Base-by-base conservation (phyloP, 306 rosid species). In the Prunus mume region DNA sequence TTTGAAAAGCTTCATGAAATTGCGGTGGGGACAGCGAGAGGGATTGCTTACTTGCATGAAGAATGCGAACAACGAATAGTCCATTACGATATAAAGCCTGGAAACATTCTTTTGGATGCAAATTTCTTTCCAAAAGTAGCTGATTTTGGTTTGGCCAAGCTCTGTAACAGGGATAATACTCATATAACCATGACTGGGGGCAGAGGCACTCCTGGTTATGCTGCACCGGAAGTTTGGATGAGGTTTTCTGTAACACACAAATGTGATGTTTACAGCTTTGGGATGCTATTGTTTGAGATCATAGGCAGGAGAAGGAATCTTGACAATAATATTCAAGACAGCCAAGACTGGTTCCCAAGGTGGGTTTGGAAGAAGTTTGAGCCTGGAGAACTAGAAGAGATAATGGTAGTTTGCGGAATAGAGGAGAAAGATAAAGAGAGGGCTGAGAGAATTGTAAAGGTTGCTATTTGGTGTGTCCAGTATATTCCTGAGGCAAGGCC, bases 21-120 rank as follows among this genome's bases (percentile, higher is more conserved):
- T 58, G 84, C 87, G 0, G 24, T 88, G 9, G 87, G 87, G 9
- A 84, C 90, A 3, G 88, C 90, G 0, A 72, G 72, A 65, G 90
- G 85, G 8, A 70, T 86, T 3, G 80, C 90, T 0, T 86, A 86
- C 28, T 74, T 83, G 63, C 90, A 83, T 28, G 92, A 84, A 68
- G 79, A 65, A 57, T 84, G 90, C 9, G 71, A 80, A 41, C 88
- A 86, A 0, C 78, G 81, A 69, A 86, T 88, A 64, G 61, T 88
- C 54, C 90, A 86, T 51, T 86, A 86, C 13, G 90, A 86, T 52
- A 84, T 84, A 12, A 88, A 88, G 18, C 92, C 90, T 2, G 88
- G 56, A 60, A 88, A 88, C 15, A 73, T 88, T 58, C 87, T 87
- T 7, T 71, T 87, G 32, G 89, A 85, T 17, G 30, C 4, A 32